Base-by-base conservation (phyloP, 2,329 filamentous ascomycete species). In the Rhynchosporium agropyri region DNA sequence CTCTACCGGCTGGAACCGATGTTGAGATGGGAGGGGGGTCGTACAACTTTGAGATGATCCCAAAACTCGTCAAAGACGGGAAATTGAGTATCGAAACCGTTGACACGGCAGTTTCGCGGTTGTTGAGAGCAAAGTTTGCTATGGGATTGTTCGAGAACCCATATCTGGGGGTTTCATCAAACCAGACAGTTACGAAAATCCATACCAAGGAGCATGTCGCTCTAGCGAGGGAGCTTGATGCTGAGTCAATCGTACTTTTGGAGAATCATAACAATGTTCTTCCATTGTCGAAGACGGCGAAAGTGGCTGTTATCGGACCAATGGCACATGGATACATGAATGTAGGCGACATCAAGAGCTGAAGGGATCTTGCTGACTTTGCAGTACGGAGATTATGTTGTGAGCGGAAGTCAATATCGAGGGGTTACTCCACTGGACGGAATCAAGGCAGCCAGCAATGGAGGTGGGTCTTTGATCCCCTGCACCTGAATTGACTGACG, bases 21-120 rank as follows among this genome's bases (percentile, higher is more conserved):
- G 81, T 89, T 12, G 89, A 92, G 70, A 91, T 91, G 89, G 89
- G 89, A 12, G 89, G 89, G 45, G 89, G 89, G 26, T 88, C 85
- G 26, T 91, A 84, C 78, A 91, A 86, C 72, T 89, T 86, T 71
- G 80, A 85, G 67, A 83, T 80, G 42, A 90, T 92, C 58, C 86
- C 88, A 5, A 78, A 83, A 33, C 80, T 91, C 55, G 80, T 91
- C 15, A 76, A 84, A 60, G 79, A 82, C 1, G 87, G 87, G 0
- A 85, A 83, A 61, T 76, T 92, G 1, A 79, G 84, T 48, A 78
- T 85, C 33, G 76, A 81, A 5, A 71, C 83, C 31, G 84, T 91
- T n/a, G 81, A 91, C 73, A 82, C 78, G 8, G 89, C 89, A 3
- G 89, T 91, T 1, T 79, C 84, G 4, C 79, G 89, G 60, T 77